Evolutionary conservation across 2,329 filamentous ascomycete species (phyloP), one percentile per base, ranked within the genome.

Genomic region (Cladophialophora psammophila): DNA sequence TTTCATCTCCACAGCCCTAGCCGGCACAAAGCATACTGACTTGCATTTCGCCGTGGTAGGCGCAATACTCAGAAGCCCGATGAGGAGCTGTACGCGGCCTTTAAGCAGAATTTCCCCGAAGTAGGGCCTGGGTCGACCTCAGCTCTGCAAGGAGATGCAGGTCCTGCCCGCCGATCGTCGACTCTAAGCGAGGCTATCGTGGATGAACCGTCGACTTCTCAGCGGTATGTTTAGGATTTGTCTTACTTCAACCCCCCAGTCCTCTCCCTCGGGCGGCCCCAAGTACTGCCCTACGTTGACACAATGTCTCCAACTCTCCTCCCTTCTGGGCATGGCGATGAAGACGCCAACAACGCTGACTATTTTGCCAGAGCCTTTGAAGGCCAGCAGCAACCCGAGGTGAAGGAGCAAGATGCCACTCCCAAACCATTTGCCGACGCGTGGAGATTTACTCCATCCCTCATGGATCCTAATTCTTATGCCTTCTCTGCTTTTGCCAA

Each of bases 371-470:
- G 82, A 71, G 77, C 80, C 54, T 81, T 78, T 72, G 79, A 78
- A 69, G 81, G 83, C 57, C 77, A 50, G 45, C 45, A 20, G 20
- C 26, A 80, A 52, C 80, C 84, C 42, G 81, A 83, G 65, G 79
- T 87, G 70, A 92, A 92, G 77, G 91, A 95, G 79, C 87, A 91
- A 75, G 93, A 97, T 75, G 59, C 59, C 35, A 54, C 59, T 52
- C 92, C 93, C 5, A 88, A 91, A 76, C 91, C 89, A 18, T 87
- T 90, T 50, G 89, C 91, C 74, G 93, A 97, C 73, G 88, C 87
- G 73, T 95, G 94, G 89, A 87, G 91, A 72, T 93, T 97, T 75
- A 96, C 94, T 2, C 93, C 94, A 3, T 95, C 93, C 26, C 83
- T 96, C 65, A 86, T 98, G 76, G 94, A 98, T 76, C 89, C 93